Percentiles rank a stretch among this genome's conserved stretches.
phyloP scores from a whole-genome alignment of 2,329 filamentous ascomycete genomes.

The Calonectria pseudoreteaudii region DNA sequence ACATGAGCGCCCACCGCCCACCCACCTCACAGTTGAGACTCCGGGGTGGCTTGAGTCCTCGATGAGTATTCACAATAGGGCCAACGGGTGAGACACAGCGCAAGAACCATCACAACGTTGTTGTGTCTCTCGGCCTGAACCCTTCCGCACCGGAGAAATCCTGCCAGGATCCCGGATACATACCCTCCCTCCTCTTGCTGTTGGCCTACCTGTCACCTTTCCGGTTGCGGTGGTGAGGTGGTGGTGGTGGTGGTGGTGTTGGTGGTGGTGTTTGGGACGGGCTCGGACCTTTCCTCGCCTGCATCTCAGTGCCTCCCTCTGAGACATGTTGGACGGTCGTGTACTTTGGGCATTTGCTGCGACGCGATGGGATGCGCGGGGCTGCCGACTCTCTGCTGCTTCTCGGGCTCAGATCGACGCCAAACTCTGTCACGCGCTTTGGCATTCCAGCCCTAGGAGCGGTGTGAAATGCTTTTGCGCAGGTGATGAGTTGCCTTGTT shows the following conservation, averaged over 20 bases:
- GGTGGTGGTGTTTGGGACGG: neutral
- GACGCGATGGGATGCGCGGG: neutral
- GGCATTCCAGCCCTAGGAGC: constrained; percentile 8
- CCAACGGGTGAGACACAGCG: constrained; percentile 3
- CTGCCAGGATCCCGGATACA: neutral
- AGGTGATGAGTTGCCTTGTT: constrained; percentile 4
- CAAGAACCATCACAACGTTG: constrained; percentile 7
- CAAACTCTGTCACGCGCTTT: constrained; percentile 8
- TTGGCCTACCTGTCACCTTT: neutral
- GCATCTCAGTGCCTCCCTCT: neutral
- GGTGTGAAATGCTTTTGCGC: constrained; percentile 1
- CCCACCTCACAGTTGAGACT: neutral
- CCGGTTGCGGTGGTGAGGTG: neutral
- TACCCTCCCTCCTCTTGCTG: neutral
- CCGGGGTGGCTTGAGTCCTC: constrained; percentile 8
- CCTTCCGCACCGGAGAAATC: constrained; percentile 11
- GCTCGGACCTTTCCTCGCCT: constrained; percentile 12
- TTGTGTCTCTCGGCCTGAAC: constrained; percentile 3
- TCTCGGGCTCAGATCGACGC: constrained; percentile 8
- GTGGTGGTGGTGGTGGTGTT: neutral
- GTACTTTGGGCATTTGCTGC: neutral
- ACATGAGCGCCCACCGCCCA: neutral
- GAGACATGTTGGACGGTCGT: neutral
- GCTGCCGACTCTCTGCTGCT: neutral
- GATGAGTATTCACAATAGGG: neutral